Percentiles rank a stretch among this genome's conserved stretches.
Evolutionary conservation across 805 yeast genomes (phyloP).

Genomic region (Metschnikowia baotianmanensis): DNA sequence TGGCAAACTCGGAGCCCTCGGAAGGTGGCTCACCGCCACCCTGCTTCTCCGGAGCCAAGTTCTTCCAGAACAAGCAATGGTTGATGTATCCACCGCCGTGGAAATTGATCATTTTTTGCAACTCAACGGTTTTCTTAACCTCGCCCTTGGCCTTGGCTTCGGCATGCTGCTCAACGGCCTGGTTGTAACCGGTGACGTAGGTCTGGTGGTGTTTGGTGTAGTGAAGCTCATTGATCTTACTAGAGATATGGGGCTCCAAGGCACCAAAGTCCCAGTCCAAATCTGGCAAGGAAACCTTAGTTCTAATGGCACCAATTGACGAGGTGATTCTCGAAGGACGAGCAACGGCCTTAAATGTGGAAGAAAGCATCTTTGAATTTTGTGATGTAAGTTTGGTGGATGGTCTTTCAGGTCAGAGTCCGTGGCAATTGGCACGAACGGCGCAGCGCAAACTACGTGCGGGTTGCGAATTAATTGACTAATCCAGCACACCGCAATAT

Average conservation of each 20-base stretch:
- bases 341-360: slow-evolving; percentile 14
- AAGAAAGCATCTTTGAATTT: slow-evolving; percentile 21
- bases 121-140: slow-evolving; percentile 39
- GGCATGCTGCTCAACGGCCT: slow-evolving; percentile 40
- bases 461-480: background rate
- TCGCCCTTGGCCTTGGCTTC: slow-evolving; percentile 38
- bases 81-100: slow-evolving; percentile 53
- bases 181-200: slow-evolving; percentile 46
- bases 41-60: slow-evolving; percentile 42
- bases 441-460: background rate
- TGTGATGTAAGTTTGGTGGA: background rate
- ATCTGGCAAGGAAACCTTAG: slow-evolving; percentile 36
- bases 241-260: slow-evolving; percentile 47
- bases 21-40: slow-evolving; percentile 38
- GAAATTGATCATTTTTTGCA: slow-evolving; percentile 47
- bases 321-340: slow-evolving; percentile 17
- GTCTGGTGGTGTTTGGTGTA: slow-evolving; percentile 51
- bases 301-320: slow-evolving; percentile 20
- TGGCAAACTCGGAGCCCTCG: slow-evolving; percentile 32
- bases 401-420: background rate
- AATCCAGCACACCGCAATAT: background rate
- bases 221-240: slow-evolving; percentile 47
- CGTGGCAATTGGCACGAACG: background rate
- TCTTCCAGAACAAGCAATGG: slow-evolving; percentile 51
- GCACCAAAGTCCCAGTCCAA: slow-evolving; percentile 48